Conservation (phyloP, 2,329 filamentous ascomycete species). For the Pleomassaria siparia region DNA sequence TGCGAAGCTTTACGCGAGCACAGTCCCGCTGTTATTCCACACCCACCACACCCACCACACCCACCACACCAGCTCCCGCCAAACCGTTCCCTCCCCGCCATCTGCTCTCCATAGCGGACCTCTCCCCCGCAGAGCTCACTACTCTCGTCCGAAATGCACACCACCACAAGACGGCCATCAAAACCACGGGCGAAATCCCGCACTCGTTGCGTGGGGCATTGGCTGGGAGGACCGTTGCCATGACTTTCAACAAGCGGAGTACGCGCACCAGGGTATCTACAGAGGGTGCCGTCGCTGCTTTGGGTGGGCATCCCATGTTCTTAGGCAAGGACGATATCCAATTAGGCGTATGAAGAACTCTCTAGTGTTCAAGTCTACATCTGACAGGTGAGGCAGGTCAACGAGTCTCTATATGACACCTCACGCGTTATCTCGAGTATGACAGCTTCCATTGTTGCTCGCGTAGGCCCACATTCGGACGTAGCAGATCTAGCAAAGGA, state of each 20-base stretch:
- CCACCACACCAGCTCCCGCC: too few species aligned
- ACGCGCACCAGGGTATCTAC: constrained; percentile 93
- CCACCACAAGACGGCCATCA: constrained; percentile 74
- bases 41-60: constrained; percentile 56
- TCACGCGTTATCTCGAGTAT: constrained; percentile 86
- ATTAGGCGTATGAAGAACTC: constrained; percentile 66
- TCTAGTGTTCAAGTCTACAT: background rate
- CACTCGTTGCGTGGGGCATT: constrained; percentile 63
- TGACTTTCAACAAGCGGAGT: constrained; percentile 96
- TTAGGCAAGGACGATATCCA: constrained; percentile 95
- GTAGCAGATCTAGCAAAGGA: constrained; percentile 52
- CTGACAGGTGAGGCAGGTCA: constrained; percentile 58
- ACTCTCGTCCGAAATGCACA: constrained; percentile 81
- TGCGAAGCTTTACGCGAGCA: constrained; percentile 34
- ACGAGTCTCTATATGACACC: constrained; percentile 93
- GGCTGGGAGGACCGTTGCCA: constrained; percentile 78
- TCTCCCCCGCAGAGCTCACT: constrained; percentile 76
- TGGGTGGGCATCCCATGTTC: constrained; percentile 96
- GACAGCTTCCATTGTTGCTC: constrained; percentile 52
- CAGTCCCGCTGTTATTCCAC: constrained; percentile 36
- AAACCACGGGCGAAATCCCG: constrained; percentile 63
- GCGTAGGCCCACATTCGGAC: constrained; percentile 55
- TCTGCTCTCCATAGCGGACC: constrained; percentile 86
- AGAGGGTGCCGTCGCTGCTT: constrained; percentile 81
- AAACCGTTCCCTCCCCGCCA: constrained; percentile 73